phyloP scores from a whole-genome alignment of 345 rosid genomes.

The Eutrema yunnanense region DNA sequence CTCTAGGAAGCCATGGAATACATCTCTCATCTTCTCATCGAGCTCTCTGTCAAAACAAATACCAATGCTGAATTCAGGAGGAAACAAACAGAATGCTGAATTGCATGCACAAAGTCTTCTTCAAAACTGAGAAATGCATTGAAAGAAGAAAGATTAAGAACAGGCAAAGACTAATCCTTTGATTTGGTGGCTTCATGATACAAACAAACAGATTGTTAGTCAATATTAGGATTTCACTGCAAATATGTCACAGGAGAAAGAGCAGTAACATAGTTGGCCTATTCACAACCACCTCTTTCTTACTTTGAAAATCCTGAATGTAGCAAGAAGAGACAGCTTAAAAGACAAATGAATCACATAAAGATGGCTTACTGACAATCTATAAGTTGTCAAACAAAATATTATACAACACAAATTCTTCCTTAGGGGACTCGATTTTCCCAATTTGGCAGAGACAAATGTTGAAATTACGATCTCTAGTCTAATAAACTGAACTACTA shows the following conservation, averaged over 20 bases:
- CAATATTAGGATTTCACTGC: too few species aligned
- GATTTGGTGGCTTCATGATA: not conserved
- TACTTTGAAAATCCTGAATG: not conserved
- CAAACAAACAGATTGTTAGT: not conserved
- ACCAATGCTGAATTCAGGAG: too few species aligned
- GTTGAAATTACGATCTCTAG: not conserved
- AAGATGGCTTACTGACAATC: not conserved
- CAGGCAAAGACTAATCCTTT: not conserved
- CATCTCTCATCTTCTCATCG: conserved; percentile 74
- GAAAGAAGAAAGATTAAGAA: not conserved
- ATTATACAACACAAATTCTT: not conserved
- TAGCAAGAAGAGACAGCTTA: not conserved
- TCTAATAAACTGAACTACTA: not conserved
- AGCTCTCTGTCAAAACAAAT: conserved; percentile 48
- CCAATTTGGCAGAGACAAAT: too few species aligned
- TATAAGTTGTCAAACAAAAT: not conserved
- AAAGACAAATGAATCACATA: not conserved
- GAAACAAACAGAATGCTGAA: too few species aligned
- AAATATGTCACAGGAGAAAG: too few species aligned
- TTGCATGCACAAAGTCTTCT: too few species aligned
- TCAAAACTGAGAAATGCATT: not conserved
- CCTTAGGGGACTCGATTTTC: not conserved
- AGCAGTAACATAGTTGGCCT: not conserved
- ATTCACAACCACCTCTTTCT: too few species aligned
- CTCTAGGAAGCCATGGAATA: conserved; percentile 62